phyloP scores from a whole-genome alignment of 306 rosid genomes.

The Dalbergia cochinchinensis region DNA sequence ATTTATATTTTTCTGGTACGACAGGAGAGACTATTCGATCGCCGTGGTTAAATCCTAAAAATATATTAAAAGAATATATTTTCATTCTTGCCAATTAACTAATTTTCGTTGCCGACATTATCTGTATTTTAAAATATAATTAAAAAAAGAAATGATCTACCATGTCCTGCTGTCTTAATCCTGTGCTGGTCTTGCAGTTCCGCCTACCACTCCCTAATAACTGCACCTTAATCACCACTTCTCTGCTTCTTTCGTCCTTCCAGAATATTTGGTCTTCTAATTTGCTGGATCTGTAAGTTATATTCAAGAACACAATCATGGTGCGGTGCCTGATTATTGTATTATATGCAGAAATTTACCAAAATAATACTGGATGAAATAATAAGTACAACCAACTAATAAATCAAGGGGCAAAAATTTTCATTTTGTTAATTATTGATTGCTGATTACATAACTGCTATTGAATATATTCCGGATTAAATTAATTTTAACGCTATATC shows the following conservation, averaged over 20 bases:
- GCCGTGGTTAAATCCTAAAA: too few species aligned
- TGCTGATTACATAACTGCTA: neutral
- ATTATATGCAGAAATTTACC: neutral
- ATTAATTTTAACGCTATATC: too few species aligned
- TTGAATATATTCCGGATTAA: too few species aligned
- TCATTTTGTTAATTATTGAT: too few species aligned
- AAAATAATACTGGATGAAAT: neutral
- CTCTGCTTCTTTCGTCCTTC: neutral
- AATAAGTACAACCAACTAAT: neutral
- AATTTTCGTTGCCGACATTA: too few species aligned
- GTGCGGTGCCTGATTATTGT: neutral
- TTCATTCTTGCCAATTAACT: too few species aligned
- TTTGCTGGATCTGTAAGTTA: slow-evolving; percentile 8
- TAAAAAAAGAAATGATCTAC: too few species aligned
- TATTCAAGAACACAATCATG: neutral
- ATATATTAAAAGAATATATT: too few species aligned
- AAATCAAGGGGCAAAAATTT: neutral
- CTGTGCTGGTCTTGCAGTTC: neutral
- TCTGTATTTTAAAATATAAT: too few species aligned
- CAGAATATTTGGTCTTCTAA: neutral
- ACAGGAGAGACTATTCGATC: too few species aligned
- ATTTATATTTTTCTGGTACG: too few species aligned
- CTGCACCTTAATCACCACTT: neutral
- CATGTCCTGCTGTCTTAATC: neutral
- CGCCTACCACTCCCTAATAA: neutral